phyloP scores from a whole-genome alignment of 441 rosid genomes.

The Jatropha multifida region DNA sequence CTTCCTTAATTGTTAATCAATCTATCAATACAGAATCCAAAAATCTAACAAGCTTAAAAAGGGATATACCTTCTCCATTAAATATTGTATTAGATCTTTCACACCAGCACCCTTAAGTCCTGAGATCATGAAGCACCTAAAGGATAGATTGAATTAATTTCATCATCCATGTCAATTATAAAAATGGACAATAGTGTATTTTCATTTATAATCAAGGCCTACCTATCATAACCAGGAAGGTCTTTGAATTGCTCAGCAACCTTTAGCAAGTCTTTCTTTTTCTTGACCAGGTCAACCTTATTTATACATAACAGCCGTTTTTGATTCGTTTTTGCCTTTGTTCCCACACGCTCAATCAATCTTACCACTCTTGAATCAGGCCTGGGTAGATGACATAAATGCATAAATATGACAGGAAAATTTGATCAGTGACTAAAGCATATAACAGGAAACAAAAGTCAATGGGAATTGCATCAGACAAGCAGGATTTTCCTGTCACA shows the following conservation, averaged over 20 bases:
- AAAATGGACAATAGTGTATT: slow-evolving; percentile 3
- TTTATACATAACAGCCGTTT: slow-evolving; percentile 84
- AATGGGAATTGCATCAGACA: not conserved
- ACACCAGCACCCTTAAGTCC: slow-evolving; percentile 91
- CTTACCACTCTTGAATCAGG: slow-evolving; percentile 81
- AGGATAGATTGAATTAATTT: slow-evolving; percentile 22
- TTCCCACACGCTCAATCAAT: slow-evolving; percentile 71
- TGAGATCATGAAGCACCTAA: slow-evolving; percentile 82
- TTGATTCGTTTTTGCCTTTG: slow-evolving; percentile 58
- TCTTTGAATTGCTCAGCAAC: slow-evolving; percentile 78
- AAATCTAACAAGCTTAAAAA: not conserved
- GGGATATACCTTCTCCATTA: slow-evolving; percentile 63
- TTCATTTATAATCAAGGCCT: slow-evolving; percentile 8
- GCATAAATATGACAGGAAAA: not conserved
- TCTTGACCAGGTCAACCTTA: slow-evolving; percentile 82
- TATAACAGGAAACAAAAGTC: not conserved
- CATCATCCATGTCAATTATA: slow-evolving; percentile 6
- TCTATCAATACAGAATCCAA: slow-evolving; percentile 1
- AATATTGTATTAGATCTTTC: slow-evolving; percentile 63
- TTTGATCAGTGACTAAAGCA: not conserved
- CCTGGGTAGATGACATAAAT: slow-evolving; percentile 31
- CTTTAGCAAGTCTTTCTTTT: slow-evolving; percentile 73
- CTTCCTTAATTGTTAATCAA: no score
- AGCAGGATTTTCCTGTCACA: not conserved
- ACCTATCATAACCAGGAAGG: slow-evolving; percentile 90